These are phyloP conservation scores for Cercophora sp. DNA, from an alignment of 495 filamentous ascomycete genomes.

Conservation along the genomic window DNA sequence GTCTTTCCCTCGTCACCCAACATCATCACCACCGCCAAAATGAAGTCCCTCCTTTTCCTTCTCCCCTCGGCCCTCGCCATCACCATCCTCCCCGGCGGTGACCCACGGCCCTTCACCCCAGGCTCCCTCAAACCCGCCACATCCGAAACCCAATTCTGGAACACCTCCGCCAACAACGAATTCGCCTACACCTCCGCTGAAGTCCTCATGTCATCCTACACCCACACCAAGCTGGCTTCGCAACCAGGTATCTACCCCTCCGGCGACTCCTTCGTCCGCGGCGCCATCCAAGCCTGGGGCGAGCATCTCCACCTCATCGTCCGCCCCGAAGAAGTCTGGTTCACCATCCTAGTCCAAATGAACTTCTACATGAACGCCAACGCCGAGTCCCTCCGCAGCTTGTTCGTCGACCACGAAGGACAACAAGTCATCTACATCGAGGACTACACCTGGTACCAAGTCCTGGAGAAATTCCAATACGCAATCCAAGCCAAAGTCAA, in stretches of 20 bases:
- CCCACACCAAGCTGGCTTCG: neutral
- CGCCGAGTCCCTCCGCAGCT: slow-evolving; percentile 37
- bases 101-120: slow-evolving; percentile 20
- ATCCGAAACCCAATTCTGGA: slow-evolving; percentile 15
- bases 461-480: slow-evolving; percentile 19
- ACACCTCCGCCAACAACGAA: slow-evolving; percentile 18
- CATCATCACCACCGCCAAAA: neutral
- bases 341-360: slow-evolving; percentile 52
- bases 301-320: slow-evolving; percentile 49
- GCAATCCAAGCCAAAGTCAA: slow-evolving; percentile 26
- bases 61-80: slow-evolving; percentile 8
- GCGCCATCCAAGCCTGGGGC: slow-evolving; percentile 46
- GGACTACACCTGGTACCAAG: slow-evolving; percentile 14
- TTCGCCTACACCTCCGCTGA: slow-evolving; percentile 18
- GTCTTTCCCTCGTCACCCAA: neutral
- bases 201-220: slow-evolving; percentile 17
- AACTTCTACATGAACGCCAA: slow-evolving; percentile 51
- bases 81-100: slow-evolving; percentile 25
- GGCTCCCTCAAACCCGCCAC: slow-evolving; percentile 1
- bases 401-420: slow-evolving; percentile 44
- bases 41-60: slow-evolving; percentile 10
- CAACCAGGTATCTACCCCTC: slow-evolving; percentile 18
- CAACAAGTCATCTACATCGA: slow-evolving; percentile 37
- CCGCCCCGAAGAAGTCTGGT: slow-evolving; percentile 59
- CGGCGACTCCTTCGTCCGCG: slow-evolving; percentile 46